Evolutionary conservation across 768 basidiomycete genomes (phyloP), one percentile per base, ranked within the genome.

Genomic region (Tricholomella constricta): DNA sequence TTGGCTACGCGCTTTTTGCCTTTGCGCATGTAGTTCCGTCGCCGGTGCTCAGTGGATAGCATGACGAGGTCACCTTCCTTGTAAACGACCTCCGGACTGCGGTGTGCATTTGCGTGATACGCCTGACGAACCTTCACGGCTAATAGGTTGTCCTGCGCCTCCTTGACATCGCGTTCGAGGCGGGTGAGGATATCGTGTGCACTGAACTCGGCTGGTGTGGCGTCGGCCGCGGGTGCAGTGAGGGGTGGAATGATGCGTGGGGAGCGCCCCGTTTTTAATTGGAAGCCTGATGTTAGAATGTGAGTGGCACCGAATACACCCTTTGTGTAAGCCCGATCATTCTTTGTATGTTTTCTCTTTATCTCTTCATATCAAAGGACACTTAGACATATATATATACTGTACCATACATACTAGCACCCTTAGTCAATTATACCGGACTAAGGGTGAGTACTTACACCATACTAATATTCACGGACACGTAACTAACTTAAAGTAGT

Each of bases 1-100:
- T 80, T 80, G 0, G 72, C 73, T 0, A 72, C 72, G 0, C 65
- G 58, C 4, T 65, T 61, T 2, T 66, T 58, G 0, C 68, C 71
- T 14, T 56, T 48, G 1, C 61, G 17, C 31, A 65, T 66, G 54
- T 73, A 77, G 1, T 72, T 62, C 0, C 59, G 54, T 0, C 62
- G 59, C 0, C 65, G 59, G 40, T 78, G 57, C 8, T 56, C 36
- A 0, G 72, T 77, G 0, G 72, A 70, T 0, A 79, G 56, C 56
- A 74, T 58, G 1, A 79, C 74, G 0, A 27, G 19, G 37, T 78
- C 73, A 0, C 74, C 72, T 0, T 69, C 61, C 0, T 62, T 26
- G 55, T 67, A 74, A 0, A 23, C 6, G 5, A 52, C 41, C 15
- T 74, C 67, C 0, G 54, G 47, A 0, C 29, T 50, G 0, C 68